These are phyloP conservation scores for Trichaptum fuscoviolaceum DNA, from an alignment of 768 basidiomycete species.

Conservation along the genomic window DNA sequence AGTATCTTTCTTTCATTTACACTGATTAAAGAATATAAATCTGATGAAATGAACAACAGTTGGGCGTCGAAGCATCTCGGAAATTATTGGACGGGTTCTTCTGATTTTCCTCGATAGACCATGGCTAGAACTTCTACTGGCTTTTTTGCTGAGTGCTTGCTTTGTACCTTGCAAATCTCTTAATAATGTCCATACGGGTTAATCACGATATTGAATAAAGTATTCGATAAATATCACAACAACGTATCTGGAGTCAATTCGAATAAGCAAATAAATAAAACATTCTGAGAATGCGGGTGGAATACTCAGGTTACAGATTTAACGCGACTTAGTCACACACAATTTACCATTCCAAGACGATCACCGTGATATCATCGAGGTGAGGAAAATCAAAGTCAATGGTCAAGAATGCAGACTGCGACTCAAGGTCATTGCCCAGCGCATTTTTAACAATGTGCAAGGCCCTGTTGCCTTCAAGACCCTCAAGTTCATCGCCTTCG, in stretches of 20 bases:
- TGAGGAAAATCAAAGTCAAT: not conserved
- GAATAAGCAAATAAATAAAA: not conserved
- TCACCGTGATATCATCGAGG: not conserved
- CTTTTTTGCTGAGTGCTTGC: not conserved
- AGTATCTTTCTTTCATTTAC: conserved; percentile 27
- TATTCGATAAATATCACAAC: not conserved
- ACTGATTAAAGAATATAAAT: conserved; percentile 1
- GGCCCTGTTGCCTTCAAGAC: not conserved
- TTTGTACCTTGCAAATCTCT: not conserved
- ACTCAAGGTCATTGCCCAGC: not conserved
- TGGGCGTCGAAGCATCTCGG: conserved; percentile 89
- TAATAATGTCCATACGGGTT: not conserved
- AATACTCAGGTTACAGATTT: not conserved
- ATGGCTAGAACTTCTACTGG: not conserved
- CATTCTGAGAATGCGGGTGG: not conserved
- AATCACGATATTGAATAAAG: not conserved
- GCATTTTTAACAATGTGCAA: not conserved
- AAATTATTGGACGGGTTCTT: conserved; percentile 73
- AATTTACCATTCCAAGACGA: not conserved
- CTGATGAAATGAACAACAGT: conserved; percentile 38
- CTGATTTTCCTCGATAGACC: conserved; percentile 18
- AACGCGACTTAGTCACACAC: not conserved
- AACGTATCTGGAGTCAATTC: not conserved
- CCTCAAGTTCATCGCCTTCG: not conserved
- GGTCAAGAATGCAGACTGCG: not conserved